phyloP scores from a whole-genome alignment of 768 basidiomycete genomes.

The Trametes punicea region DNA sequence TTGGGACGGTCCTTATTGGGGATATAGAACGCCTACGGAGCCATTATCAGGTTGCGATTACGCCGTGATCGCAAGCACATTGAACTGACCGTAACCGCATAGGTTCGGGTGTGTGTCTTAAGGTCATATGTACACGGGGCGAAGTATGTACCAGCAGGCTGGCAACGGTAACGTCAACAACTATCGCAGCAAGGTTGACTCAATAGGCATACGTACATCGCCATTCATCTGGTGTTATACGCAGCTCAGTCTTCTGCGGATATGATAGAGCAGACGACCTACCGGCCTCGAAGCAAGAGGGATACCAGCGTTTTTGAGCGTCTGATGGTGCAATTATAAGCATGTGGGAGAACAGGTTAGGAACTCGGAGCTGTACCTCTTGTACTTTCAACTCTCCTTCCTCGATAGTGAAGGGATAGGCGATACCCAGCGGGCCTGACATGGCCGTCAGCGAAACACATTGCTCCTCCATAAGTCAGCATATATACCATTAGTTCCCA shows the following conservation, averaged over 20 bases:
- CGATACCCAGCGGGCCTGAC: slow-evolving; percentile 19
- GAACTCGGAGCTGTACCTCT: slow-evolving; percentile 16
- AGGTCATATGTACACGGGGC: slow-evolving; percentile 20
- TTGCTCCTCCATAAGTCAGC: not conserved
- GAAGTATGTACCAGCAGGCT: slow-evolving; percentile 20
- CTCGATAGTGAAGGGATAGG: slow-evolving; percentile 20
- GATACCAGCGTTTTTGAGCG: slow-evolving; percentile 14
- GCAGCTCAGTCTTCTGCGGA: not conserved
- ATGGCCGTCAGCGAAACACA: not conserved
- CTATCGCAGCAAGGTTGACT: not conserved
- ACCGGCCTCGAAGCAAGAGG: slow-evolving; percentile 11
- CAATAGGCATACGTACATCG: slow-evolving; percentile 12
- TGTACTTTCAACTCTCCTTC: slow-evolving; percentile 15
- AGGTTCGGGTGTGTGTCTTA: slow-evolving; percentile 18
- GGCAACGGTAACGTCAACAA: not conserved
- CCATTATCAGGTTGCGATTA: too few species aligned
- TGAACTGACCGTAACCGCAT: slow-evolving; percentile 29
- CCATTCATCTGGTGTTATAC: slow-evolving; percentile 18
- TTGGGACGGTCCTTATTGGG: slow-evolving; percentile 29
- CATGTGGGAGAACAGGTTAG: too few species aligned
- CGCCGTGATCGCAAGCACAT: too few species aligned
- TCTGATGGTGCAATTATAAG: slow-evolving; percentile 1
- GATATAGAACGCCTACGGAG: slow-evolving; percentile 23
- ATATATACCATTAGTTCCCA: slow-evolving; percentile 21
- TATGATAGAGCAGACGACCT: not conserved